phyloP scores from a whole-genome alignment of 768 basidiomycete species.

The Tulasnella sp. region DNA sequence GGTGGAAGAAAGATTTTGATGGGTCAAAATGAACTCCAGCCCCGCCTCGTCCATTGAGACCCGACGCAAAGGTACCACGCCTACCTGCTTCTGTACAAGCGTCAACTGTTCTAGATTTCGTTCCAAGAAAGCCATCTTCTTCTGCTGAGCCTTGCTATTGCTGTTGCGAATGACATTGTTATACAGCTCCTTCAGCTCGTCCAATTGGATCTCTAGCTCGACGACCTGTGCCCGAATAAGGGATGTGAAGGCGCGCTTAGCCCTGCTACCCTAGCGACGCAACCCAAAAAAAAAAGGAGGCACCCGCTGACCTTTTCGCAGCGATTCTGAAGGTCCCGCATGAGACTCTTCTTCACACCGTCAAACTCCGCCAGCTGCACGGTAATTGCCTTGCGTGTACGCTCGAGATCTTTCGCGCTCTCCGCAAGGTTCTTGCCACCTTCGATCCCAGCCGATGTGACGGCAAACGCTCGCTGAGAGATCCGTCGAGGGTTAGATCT shows the following conservation, averaged over 20 bases:
- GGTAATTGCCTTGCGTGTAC: slow-evolving; percentile 93
- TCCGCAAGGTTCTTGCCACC: slow-evolving; percentile 96
- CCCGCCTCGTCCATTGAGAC: not conserved
- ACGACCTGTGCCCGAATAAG: slow-evolving; percentile 68
- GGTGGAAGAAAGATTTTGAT: slow-evolving; percentile 27
- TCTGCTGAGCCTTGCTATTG: slow-evolving; percentile 97
- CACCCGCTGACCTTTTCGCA: slow-evolving; percentile 81
- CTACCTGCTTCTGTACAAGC: slow-evolving; percentile 92
- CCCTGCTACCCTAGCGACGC: not conserved
- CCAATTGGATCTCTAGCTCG: slow-evolving; percentile 96
- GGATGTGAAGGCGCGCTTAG: not conserved
- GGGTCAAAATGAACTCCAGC: slow-evolving; percentile 6
- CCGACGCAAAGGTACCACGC: slow-evolving; percentile 27
- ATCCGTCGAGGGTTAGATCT: not conserved
- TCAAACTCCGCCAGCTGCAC: slow-evolving; percentile 99
- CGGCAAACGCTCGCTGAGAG: slow-evolving; percentile 86
- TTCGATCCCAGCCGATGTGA: slow-evolving; percentile 94
- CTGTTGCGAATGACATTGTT: slow-evolving; percentile 97
- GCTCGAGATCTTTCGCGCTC: slow-evolving; percentile 94
- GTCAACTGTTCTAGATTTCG: slow-evolving; percentile 94
- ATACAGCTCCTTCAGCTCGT: slow-evolving; percentile 98
- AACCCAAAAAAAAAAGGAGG: slow-evolving; percentile 1
- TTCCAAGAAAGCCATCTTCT: slow-evolving; percentile 98
- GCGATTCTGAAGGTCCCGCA: slow-evolving; percentile 98
- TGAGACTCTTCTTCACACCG: slow-evolving; percentile 95